Evolutionary conservation across 2,329 filamentous ascomycete genomes (phyloP).

Genomic region (Acrodontium crateriforme): DNA sequence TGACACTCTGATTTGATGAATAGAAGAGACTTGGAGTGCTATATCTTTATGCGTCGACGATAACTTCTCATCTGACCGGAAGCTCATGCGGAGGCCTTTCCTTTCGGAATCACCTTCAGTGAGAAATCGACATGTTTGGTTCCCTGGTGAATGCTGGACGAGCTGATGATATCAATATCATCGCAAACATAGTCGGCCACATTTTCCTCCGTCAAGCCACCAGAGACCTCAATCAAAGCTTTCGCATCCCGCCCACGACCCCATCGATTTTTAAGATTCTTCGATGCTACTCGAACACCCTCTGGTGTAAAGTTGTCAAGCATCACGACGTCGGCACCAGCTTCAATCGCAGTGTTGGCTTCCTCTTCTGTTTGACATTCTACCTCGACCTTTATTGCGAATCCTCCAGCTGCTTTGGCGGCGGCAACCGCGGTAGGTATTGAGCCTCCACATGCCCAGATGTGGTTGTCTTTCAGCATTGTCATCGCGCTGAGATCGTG

Average conservation of each 20-base stretch:
- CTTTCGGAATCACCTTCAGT: constrained; percentile 59
- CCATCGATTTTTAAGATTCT: constrained; percentile 67
- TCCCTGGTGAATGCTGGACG: constrained; percentile 92
- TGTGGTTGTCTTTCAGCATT: constrained; percentile 98
- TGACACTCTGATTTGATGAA: no score
- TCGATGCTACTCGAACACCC: constrained; percentile 61
- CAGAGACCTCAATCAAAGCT: constrained; percentile 77
- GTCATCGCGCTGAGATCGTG: constrained; percentile 86
- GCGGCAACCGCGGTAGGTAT: constrained; percentile 77
- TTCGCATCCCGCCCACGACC: constrained; percentile 44
- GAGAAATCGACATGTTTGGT: constrained; percentile 92
- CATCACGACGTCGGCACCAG: constrained; percentile 93
- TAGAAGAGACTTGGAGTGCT: no score
- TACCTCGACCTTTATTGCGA: constrained; percentile 88
- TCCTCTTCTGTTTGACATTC: constrained; percentile 81
- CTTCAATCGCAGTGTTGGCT: constrained; percentile 79
- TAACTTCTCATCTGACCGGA: no score
- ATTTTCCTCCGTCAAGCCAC: constrained; percentile 75
- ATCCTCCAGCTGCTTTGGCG: constrained; percentile 72
- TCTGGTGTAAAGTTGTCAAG: constrained; percentile 85
- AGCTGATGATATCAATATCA: constrained; percentile 92
- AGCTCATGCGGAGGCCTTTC: no score
- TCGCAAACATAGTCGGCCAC: constrained; percentile 61
- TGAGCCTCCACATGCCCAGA: constrained; percentile 71
- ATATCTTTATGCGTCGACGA: no score